Evolutionary conservation across 805 yeast species (phyloP).

Genomic region (Nakazawaea populi): DNA sequence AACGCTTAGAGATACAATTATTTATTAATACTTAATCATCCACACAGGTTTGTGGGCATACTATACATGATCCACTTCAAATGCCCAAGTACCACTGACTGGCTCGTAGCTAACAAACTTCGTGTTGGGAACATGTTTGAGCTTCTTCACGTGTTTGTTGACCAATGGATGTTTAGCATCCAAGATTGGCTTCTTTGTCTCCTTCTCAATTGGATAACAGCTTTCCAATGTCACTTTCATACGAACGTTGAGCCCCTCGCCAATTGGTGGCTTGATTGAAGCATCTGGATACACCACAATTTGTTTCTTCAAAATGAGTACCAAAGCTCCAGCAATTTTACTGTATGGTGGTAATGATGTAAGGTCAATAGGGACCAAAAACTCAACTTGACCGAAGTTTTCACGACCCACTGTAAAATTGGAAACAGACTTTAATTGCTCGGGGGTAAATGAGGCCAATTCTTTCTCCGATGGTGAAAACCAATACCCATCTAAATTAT

Average conservation of each 20-base stretch:
- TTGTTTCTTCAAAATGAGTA: constrained; percentile 53
- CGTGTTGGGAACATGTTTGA: constrained; percentile 54
- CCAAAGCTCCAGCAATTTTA: constrained; percentile 58
- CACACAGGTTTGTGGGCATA: not conserved
- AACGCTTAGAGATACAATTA: too few relatives aligned
- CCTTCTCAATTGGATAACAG: constrained; percentile 75
- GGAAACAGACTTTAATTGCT: constrained; percentile 57
- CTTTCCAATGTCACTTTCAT: constrained; percentile 69
- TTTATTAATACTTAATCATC: too few relatives aligned
- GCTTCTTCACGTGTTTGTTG: constrained; percentile 58
- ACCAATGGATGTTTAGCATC: constrained; percentile 75
- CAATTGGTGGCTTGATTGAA: constrained; percentile 50
- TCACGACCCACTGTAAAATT: constrained; percentile 74
- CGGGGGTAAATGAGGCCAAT: constrained; percentile 50
- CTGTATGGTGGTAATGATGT: constrained; percentile 56
- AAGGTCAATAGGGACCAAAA: constrained; percentile 78
- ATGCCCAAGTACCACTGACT: constrained; percentile 65
- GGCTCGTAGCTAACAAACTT: constrained; percentile 76
- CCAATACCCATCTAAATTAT: constrained; percentile 65
- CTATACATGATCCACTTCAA: constrained; percentile 38
- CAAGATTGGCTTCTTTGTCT: constrained; percentile 64
- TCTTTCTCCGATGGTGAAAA: constrained; percentile 70
- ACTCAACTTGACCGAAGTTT: constrained; percentile 72
- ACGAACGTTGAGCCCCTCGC: constrained; percentile 80
- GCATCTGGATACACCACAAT: constrained; percentile 73